Base-by-base conservation (phyloP, 768 basidiomycete genomes). In the Daedaleopsis sinensis region DNA sequence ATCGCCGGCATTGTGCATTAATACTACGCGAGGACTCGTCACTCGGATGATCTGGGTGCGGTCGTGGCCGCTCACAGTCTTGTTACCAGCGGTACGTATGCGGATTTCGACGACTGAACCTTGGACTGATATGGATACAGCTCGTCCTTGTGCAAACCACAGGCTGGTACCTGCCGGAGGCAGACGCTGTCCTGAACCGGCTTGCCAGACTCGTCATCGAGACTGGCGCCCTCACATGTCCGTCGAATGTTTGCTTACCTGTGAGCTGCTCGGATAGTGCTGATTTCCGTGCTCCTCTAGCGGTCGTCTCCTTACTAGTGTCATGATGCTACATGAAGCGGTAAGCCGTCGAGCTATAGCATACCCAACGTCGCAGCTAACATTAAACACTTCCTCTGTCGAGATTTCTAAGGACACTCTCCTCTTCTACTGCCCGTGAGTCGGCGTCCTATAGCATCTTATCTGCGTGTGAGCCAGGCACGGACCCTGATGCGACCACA, bases 11-110 rank as follows among this genome's bases (percentile, higher is more conserved):
- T 43, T 19, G 59, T 60, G 49, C 63, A 65, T 47, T 35, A 27
- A 9, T 60, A 52, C 57, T 65, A 52, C 24, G 55, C 59, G 27
- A 61, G 55, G 55, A 59, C 59, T n/a, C n/a, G n/a, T n/a, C n/a
- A n/a, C n/a, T n/a, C n/a, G n/a, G n/a, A n/a, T n/a, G 18, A 46
- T 65, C 59, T 60, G 42, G 13, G 19, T 51, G 13, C 46, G 61
- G 9, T 48, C 58, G 19, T 23, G 50, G 24, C 27, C 27, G 24
- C 49, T 63, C 57, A 12, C 36, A 42, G 12, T 4, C 46, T 2
- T 50, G 15, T 44, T 58, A 7, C 15, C 19, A 7, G 24, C 18
- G 6, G 58, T 52, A 52, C 51, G 51, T 47, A 46, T 46, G 23
- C 4, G 11, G 19, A n/a, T 39, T 12, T 13, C n/a, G 9, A 18